phyloP scores from a whole-genome alignment of 768 basidiomycete genomes.

The Trametes elegans region DNA sequence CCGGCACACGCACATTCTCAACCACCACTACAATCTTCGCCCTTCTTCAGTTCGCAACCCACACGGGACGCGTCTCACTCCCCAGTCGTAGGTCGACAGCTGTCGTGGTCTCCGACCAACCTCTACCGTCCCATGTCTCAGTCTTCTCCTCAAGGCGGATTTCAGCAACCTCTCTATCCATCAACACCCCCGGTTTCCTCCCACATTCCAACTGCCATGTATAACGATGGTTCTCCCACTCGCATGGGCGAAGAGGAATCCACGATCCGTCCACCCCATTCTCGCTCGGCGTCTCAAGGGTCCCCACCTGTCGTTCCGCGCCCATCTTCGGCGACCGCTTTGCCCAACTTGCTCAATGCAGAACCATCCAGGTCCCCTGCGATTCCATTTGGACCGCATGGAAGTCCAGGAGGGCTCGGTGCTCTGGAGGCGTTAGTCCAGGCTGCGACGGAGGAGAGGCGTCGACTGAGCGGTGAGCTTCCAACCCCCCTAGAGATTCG shows the following conservation, averaged over 20 bases:
- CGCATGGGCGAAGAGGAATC: background rate
- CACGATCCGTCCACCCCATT: background rate
- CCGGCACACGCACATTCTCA: background rate
- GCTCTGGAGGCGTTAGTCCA: conserved; percentile 69
- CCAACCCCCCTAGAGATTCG: conserved; percentile 4
- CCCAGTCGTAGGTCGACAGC: conserved; percentile 7
- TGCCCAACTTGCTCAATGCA: conserved; percentile 23
- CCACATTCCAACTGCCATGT: background rate
- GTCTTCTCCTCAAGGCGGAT: background rate
- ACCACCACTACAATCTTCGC: background rate
- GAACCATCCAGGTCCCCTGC: conserved; percentile 24
- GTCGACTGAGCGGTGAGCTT: conserved; percentile 41
- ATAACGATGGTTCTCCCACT: background rate
- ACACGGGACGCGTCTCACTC: conserved; percentile 6
- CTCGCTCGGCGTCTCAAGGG: conserved; percentile 8
- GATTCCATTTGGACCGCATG: conserved; percentile 13
- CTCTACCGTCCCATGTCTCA: background rate
- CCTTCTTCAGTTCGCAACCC: background rate
- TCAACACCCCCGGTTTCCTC: background rate
- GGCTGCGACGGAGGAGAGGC: conserved; percentile 65
- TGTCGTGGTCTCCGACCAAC: conserved; percentile 2
- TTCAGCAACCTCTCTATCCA: background rate
- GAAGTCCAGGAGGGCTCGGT: conserved; percentile 22
- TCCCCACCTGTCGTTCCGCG: conserved; percentile 1
- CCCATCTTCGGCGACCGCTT: conserved; percentile 20